phyloP scores from a whole-genome alignment of 345 rosid genomes.

The Alliaria petiolata region DNA sequence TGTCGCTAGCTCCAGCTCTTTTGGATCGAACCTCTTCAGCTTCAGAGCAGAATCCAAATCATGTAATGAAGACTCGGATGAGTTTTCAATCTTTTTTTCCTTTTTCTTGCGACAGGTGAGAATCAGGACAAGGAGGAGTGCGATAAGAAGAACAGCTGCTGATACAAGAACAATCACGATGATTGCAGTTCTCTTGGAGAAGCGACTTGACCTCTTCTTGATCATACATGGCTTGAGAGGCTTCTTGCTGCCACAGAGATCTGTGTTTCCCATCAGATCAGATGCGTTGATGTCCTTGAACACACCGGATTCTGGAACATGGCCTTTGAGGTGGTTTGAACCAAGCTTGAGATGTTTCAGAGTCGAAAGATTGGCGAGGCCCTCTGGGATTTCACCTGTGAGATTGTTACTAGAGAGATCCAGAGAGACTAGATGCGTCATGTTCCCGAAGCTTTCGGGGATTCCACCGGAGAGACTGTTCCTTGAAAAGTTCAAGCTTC shows the following conservation, averaged over 20 bases:
- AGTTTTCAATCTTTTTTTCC: conserved; percentile 25
- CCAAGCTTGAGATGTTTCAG: conserved; percentile 62
- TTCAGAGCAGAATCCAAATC: conserved; percentile 41
- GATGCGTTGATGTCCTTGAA: conserved; percentile 48
- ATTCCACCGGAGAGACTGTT: conserved; percentile 57
- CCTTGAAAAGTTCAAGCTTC: conserved; percentile 60
- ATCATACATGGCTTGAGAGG: conserved; percentile 43
- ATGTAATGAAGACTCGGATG: conserved; percentile 38
- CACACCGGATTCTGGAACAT: conserved; percentile 60
- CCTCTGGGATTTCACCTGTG: conserved; percentile 57
- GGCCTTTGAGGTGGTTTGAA: conserved; percentile 75
- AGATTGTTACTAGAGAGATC: conserved; percentile 70
- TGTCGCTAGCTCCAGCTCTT: conserved; percentile 64
- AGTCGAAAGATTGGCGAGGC: conserved; percentile 47
- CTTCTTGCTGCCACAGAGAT: conserved; percentile 60
- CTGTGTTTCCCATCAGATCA: conserved; percentile 54
- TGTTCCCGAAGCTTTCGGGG: conserved; percentile 40
- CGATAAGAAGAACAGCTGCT: conserved; percentile 32
- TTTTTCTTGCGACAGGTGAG: conserved; percentile 28
- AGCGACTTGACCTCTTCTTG: conserved; percentile 35
- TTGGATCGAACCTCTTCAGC: conserved; percentile 54
- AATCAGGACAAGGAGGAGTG: conserved; percentile 30
- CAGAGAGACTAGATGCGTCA: conserved; percentile 49
- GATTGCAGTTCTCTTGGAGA: conserved; percentile 39
- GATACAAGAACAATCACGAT: conserved; percentile 48